Conservation (phyloP, 768 basidiomycete genomes). For the Erythrobasidium yunnanense region DNA sequence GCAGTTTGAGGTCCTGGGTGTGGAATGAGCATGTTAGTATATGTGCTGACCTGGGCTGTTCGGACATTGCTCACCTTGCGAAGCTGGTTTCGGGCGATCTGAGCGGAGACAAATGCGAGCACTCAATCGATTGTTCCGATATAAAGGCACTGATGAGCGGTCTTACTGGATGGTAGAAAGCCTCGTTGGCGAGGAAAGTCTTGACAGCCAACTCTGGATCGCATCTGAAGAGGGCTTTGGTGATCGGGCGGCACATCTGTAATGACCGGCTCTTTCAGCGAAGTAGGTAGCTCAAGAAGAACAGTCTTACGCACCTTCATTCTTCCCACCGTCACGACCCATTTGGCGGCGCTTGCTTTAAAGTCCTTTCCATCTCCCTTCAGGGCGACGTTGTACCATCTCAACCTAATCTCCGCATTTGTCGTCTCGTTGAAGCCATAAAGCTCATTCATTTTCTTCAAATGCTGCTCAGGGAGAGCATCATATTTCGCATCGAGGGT, state of each 20-base stretch:
- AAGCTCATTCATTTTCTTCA: constrained; percentile 32
- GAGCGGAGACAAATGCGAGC: neutral
- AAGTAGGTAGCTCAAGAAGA: neutral
- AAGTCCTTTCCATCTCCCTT: constrained; percentile 18
- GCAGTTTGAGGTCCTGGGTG: constrained; percentile 3
- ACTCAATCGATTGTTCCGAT: neutral
- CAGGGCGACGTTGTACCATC: constrained; percentile 35
- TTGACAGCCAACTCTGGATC: constrained; percentile 15
- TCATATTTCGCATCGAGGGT: constrained; percentile 30
- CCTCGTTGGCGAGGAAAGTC: constrained; percentile 12
- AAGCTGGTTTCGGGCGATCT: constrained; percentile 21
- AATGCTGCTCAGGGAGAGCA: constrained; percentile 18
- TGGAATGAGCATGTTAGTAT: neutral
- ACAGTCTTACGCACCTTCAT: constrained; percentile 14
- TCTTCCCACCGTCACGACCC: constrained; percentile 24
- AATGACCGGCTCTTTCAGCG: neutral
- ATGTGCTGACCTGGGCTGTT: neutral
- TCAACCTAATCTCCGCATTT: constrained; percentile 42
- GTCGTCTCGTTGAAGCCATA: constrained; percentile 40
- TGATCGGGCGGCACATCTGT: constrained; percentile 25
- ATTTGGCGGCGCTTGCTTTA: constrained; percentile 15
- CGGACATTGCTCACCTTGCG: constrained; percentile 4
- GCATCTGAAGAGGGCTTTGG: constrained; percentile 15
- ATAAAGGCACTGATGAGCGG: neutral
- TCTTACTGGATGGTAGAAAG: constrained; percentile 12